These are phyloP conservation scores for Coniochaeta ligniaria DNA, from an alignment of 2,329 filamentous ascomycete species.

Conservation along the genomic window DNA sequence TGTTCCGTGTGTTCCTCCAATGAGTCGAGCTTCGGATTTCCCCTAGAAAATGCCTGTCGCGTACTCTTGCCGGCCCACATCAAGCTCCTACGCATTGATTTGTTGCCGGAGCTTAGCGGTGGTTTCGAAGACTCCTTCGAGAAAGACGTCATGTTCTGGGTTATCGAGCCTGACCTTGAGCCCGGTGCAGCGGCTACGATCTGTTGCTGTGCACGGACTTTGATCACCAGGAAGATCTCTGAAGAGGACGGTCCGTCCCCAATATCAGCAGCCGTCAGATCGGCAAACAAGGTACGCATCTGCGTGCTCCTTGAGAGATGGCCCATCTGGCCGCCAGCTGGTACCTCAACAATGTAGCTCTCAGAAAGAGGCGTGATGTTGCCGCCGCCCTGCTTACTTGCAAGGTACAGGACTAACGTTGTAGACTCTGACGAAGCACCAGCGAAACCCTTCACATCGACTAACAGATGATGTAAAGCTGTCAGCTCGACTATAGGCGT, in stretches of 20 bases:
- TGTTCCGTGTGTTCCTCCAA: constrained; percentile 43
- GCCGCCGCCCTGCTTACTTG: constrained; percentile 59
- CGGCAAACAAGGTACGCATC: constrained; percentile 80
- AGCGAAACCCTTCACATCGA: constrained; percentile 78
- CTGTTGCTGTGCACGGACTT: constrained; percentile 58
- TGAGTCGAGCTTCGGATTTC: constrained; percentile 44
- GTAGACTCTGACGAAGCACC: constrained; percentile 70
- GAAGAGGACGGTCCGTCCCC: constrained; percentile 53
- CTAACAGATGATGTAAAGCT: constrained; percentile 70
- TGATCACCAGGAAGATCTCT: constrained; percentile 78
- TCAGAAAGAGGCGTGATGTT: constrained; percentile 68
- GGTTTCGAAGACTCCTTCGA: constrained; percentile 40
- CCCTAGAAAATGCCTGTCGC: constrained; percentile 47
- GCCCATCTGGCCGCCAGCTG: constrained; percentile 63
- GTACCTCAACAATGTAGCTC: constrained; percentile 71
- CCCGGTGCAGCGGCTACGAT: constrained; percentile 37
- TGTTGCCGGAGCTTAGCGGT: constrained; percentile 39
- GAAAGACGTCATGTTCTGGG: constrained; percentile 20
- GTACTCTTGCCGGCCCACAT: constrained; percentile 63
- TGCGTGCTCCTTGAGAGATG: constrained; percentile 57
- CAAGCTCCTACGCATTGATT: constrained; percentile 52
- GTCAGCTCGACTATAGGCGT: constrained; percentile 59
- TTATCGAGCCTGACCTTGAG: constrained; percentile 43
- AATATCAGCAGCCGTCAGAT: constrained; percentile 71
- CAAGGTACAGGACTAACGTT: constrained; percentile 71